phyloP scores from a whole-genome alignment of 495 filamentous ascomycete species.

The Annulohypoxylon nitens region DNA sequence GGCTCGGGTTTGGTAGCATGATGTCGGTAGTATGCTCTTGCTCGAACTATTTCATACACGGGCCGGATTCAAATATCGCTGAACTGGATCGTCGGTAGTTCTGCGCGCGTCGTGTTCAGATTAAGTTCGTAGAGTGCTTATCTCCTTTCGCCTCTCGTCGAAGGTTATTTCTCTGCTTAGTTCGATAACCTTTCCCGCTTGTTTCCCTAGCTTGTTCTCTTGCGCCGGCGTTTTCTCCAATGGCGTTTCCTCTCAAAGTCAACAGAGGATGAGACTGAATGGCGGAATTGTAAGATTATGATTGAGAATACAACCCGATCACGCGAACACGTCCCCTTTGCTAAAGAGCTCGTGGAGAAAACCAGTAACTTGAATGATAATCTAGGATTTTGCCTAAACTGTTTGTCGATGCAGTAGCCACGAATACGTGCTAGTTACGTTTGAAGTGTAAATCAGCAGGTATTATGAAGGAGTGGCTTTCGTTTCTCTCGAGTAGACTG shows the following conservation, averaged over 20 bases:
- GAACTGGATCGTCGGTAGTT: not conserved
- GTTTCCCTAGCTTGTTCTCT: not conserved
- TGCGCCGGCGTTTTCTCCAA: not conserved
- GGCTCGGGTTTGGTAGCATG: constrained; percentile 60
- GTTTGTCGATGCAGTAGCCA: not conserved
- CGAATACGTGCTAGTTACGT: not conserved
- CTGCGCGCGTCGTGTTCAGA: constrained; percentile 2
- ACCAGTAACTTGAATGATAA: not conserved
- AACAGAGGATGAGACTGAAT: not conserved
- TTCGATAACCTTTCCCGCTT: not conserved
- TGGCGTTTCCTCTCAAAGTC: not conserved
- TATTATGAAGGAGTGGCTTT: not conserved
- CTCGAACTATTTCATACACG: constrained; percentile 2
- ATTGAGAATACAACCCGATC: not conserved
- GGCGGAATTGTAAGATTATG: too few relatives aligned
- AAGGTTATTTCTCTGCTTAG: not conserved
- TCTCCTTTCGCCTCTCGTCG: not conserved
- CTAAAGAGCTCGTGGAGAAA: not conserved
- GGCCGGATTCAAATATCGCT: not conserved
- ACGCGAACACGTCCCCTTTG: not conserved
- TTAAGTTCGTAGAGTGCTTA: not conserved
- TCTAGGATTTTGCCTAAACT: not conserved
- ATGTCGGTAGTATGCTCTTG: constrained; percentile 31
- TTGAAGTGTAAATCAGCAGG: not conserved
- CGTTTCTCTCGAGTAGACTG: not conserved